These are phyloP conservation scores for Talaromyces adpressus DNA, from an alignment of 495 filamentous ascomycete species.

Conservation along the genomic window DNA sequence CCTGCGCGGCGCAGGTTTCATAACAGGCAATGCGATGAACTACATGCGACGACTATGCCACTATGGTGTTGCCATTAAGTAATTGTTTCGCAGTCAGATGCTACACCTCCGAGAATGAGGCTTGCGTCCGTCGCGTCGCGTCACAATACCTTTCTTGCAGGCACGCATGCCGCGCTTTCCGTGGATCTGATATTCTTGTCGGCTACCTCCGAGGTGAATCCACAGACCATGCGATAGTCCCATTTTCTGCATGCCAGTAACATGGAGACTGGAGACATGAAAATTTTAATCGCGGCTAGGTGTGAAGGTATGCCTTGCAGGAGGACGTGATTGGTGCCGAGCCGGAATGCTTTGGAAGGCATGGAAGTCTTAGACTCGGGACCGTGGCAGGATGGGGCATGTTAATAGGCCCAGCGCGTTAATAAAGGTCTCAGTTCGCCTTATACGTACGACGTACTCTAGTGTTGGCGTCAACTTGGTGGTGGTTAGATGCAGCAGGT, in stretches of 20 bases:
- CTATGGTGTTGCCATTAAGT: not conserved
- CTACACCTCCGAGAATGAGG: not conserved
- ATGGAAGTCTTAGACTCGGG: not conserved
- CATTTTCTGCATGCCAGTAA: not conserved
- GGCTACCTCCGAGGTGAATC: not conserved
- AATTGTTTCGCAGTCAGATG: not conserved
- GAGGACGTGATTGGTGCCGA: not conserved
- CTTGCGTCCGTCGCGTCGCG: not conserved
- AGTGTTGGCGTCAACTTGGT: not conserved
- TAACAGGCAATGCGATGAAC: not conserved
- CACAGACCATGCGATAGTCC: not conserved
- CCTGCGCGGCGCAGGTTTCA: not conserved
- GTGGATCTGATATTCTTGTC: conserved; percentile 1
- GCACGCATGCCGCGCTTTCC: not conserved
- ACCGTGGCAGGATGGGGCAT: not conserved
- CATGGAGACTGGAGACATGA: not conserved
- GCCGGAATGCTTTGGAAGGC: too few relatives aligned
- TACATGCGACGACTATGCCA: not conserved
- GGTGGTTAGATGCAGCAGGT: not conserved
- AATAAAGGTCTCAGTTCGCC: not conserved
- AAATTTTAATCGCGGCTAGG: not conserved
- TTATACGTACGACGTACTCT: not conserved
- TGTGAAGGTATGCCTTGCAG: not conserved
- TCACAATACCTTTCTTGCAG: not conserved
- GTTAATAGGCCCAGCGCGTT: not conserved